These are phyloP conservation scores for Thalassiosira profunda DNA, from an alignment of 108 stramenopile species.

Conservation along the genomic window DNA sequence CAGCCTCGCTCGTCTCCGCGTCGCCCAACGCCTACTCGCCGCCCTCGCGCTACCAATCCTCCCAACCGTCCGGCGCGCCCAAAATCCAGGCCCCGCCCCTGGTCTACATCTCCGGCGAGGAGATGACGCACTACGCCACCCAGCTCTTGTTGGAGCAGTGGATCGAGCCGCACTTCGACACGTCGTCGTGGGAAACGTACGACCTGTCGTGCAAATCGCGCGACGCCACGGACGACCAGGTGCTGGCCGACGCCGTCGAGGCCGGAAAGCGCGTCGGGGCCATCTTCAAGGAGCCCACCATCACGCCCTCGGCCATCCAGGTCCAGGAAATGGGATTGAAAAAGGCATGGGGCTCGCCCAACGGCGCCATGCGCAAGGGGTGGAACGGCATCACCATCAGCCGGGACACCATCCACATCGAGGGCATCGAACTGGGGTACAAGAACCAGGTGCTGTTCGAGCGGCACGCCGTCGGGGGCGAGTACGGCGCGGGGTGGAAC, in stretches of 20 bases:
- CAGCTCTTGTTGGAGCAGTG: slow-evolving; percentile 91
- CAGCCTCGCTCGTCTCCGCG: background rate
- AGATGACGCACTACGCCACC: slow-evolving; percentile 97
- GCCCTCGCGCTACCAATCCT: slow-evolving; percentile 3
- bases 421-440: slow-evolving; percentile 96
- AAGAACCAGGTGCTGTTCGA: slow-evolving; percentile 97
- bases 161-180: slow-evolving; percentile 96
- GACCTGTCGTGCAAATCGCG: slow-evolving; percentile 93
- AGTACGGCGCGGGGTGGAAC: slow-evolving; percentile 96
- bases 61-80: slow-evolving; percentile 18
- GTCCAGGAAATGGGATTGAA: slow-evolving; percentile 92
- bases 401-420: slow-evolving; percentile 98
- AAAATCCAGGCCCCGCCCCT: slow-evolving; percentile 89
- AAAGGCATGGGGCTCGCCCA: slow-evolving; percentile 93
- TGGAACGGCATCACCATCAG: slow-evolving; percentile 98
- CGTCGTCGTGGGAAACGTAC: slow-evolving; percentile 82
- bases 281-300: slow-evolving; percentile 98
- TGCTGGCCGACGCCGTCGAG: slow-evolving; percentile 90
- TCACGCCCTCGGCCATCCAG: slow-evolving; percentile 92
- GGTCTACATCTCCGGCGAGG: slow-evolving; percentile 97
- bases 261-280: slow-evolving; percentile 93
- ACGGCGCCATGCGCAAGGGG: slow-evolving; percentile 96
- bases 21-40: slow-evolving; percentile 12
- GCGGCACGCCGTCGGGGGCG: slow-evolving; percentile 97
- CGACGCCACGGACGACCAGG: slow-evolving; percentile 93